A percentile compares a stretch with the other conserved stretches of the same genome.
Evolutionary conservation across 345 rosid species (phyloP).

Genomic region (Acer saccharum): DNA sequence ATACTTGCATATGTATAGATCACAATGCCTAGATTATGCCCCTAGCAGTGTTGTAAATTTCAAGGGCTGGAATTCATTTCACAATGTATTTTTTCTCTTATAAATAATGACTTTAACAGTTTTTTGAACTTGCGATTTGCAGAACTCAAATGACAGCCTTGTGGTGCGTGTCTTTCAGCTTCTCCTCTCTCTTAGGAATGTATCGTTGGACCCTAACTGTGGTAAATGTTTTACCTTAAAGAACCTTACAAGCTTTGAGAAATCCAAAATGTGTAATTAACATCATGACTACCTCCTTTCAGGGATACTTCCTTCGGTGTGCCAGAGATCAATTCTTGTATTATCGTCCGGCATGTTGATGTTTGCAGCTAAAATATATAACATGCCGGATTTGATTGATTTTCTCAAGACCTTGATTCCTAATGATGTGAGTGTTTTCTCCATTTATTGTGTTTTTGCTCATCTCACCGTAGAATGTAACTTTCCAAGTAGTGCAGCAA

Average conservation of each 20-base stretch:
- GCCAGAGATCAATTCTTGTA: constrained; percentile 62
- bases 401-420: constrained; percentile 57
- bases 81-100: background rate
- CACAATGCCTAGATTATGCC: too few species aligned
- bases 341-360: constrained; percentile 72
- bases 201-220: constrained; percentile 51
- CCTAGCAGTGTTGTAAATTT: too few species aligned
- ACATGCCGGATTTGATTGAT: constrained; percentile 55
- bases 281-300: constrained; percentile 21
- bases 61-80: background rate
- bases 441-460: background rate
- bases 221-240: constrained; percentile 48
- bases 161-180: constrained; percentile 83
- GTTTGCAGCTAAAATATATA: constrained; percentile 76
- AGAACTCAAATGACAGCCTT: constrained; percentile 65
- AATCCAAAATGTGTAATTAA: constrained; percentile 16
- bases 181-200: constrained; percentile 63
- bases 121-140: constrained; percentile 33
- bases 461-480: background rate
- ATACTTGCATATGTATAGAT: too few species aligned
- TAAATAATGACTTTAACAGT: background rate
- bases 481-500: background rate
- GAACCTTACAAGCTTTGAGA: background rate
- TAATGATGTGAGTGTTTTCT: constrained; percentile 56
- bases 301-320: constrained; percentile 62